Evolutionary conservation across 306 rosid genomes (phyloP).

Genomic region (Astragalus glycyphyllos): DNA sequence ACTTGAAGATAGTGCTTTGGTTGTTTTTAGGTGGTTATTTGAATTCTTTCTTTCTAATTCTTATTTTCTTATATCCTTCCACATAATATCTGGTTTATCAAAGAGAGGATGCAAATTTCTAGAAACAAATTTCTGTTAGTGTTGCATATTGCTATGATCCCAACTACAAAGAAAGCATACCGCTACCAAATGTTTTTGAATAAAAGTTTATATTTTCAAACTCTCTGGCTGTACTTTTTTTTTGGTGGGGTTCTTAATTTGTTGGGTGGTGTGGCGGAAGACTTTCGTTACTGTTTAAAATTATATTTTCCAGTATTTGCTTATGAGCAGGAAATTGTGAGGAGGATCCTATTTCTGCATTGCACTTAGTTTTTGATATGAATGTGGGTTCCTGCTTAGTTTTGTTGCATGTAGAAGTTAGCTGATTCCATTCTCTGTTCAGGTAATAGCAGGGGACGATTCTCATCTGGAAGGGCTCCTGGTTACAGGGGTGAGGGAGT

Average conservation of each 20-base stretch:
- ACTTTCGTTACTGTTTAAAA: not conserved
- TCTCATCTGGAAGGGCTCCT: slow-evolving; percentile 59
- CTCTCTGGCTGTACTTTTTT: not conserved
- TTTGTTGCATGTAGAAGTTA: slow-evolving; percentile 10
- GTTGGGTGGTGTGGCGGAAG: not conserved
- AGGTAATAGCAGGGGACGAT: slow-evolving; percentile 72
- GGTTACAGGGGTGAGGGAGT: slow-evolving; percentile 72
- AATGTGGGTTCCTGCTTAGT: not conserved
- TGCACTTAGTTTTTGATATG: not conserved
- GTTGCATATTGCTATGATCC: not conserved
- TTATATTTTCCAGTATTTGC: not conserved
- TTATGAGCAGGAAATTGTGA: not conserved
- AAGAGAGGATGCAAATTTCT: not conserved
- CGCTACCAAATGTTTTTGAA: not conserved
- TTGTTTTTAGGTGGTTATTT: not conserved
- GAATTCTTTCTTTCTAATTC: slow-evolving; percentile 1
- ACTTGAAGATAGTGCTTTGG: not conserved
- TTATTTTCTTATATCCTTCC: not conserved
- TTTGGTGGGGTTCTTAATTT: not conserved
- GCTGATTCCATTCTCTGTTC: slow-evolving; percentile 35
- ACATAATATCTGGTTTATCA: not conserved
- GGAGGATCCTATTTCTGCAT: not conserved
- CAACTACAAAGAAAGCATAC: not conserved
- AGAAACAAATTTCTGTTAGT: not conserved
- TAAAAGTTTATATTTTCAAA: not conserved